These are phyloP conservation scores for Hyaloscypha variabilis DNA, from an alignment of 495 filamentous ascomycete species.

Conservation along the genomic window DNA sequence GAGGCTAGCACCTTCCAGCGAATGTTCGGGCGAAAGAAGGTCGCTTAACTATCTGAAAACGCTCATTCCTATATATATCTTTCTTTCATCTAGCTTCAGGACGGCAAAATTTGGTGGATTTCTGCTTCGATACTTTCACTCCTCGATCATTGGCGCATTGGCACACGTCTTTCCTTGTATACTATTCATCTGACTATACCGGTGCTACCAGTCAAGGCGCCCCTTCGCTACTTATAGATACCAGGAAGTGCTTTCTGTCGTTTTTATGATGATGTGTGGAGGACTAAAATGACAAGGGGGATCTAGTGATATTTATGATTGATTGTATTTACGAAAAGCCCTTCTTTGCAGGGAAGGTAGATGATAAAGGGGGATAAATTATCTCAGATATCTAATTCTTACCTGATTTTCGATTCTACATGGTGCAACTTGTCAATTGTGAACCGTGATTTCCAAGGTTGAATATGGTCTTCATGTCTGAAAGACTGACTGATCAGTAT, in stretches of 20 bases:
- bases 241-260: not conserved
- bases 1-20: slow-evolving; percentile 29
- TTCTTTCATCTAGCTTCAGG: not conserved
- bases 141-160: not conserved
- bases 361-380: not conserved
- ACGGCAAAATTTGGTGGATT: not conserved
- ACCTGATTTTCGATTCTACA: not conserved
- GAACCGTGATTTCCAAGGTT: too few relatives aligned
- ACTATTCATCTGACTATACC: not conserved
- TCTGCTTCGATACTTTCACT: not conserved
- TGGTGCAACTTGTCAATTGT: too few relatives aligned
- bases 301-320: not conserved
- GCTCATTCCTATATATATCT: not conserved
- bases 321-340: not conserved
- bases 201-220: not conserved
- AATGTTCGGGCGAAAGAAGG: slow-evolving; percentile 33
- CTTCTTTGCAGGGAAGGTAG: not conserved
- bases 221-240: not conserved
- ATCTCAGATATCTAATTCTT: not conserved
- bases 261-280: not conserved
- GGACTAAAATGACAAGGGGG: not conserved
- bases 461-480: too few relatives aligned
- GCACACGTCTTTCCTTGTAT: not conserved
- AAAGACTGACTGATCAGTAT: too few relatives aligned
- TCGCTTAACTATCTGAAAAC: slow-evolving; percentile 15